Conservation (phyloP, 345 rosid species). For the Eucalyptus camaldulensis region DNA sequence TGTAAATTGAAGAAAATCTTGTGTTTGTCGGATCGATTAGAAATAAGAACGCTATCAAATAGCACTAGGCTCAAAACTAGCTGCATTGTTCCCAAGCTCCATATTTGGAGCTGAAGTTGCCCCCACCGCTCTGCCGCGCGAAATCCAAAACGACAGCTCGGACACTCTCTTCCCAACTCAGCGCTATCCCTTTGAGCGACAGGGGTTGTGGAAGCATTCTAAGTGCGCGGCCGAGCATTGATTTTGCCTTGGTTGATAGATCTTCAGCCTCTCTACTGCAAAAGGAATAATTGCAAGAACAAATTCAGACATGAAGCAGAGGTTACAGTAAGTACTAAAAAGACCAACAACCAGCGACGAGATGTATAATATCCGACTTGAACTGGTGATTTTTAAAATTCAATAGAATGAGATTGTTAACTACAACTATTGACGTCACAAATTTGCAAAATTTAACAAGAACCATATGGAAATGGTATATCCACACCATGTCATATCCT, state of each 20-base stretch:
- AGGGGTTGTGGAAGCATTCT: constrained; percentile 16
- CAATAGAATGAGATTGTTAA: background rate
- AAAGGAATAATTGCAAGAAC: background rate
- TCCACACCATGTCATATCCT: background rate
- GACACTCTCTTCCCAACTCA: constrained; percentile 19
- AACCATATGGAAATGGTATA: background rate
- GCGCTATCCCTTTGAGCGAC: constrained; percentile 15
- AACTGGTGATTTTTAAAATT: background rate
- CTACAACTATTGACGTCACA: background rate
- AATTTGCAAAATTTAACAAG: background rate
- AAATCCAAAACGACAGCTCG: constrained; percentile 8
- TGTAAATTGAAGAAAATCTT: background rate
- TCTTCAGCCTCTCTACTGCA: constrained; percentile 14
- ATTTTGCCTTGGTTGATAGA: constrained; percentile 10
- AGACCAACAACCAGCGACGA: background rate
- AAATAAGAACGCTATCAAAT: background rate
- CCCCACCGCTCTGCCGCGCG: constrained; percentile 22
- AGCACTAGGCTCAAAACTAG: background rate
- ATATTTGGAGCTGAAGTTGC: constrained; percentile 28
- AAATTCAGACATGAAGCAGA: background rate
- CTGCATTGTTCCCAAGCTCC: constrained; percentile 22
- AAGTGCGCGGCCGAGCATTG: constrained; percentile 5
- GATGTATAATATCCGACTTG: background rate
- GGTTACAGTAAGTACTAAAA: background rate
- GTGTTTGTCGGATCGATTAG: background rate